Conservation (phyloP, 2,329 filamentous ascomycete genomes). For the Sporothrix humicola region DNA sequence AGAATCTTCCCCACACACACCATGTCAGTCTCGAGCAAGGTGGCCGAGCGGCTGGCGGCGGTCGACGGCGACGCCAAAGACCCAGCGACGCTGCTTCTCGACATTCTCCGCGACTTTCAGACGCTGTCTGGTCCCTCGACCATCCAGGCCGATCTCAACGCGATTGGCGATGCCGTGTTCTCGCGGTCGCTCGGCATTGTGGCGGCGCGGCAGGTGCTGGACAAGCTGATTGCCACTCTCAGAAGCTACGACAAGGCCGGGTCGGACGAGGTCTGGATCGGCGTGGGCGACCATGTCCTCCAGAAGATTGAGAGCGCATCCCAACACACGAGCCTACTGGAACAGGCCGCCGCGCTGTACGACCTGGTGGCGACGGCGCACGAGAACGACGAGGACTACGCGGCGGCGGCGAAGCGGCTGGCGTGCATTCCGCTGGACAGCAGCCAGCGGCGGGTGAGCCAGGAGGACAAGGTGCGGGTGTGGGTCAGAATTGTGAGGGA, state of each 20-base stretch:
- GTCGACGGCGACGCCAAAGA: constrained; percentile 31
- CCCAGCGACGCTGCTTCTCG: constrained; percentile 37
- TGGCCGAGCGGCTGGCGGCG: constrained; percentile 38
- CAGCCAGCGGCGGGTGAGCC: constrained; percentile 81
- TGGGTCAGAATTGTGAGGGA: constrained; percentile 96
- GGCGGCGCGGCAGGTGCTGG: constrained; percentile 41
- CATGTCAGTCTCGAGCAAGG: constrained; percentile 32
- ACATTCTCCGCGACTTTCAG: constrained; percentile 40
- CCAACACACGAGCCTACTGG: constrained; percentile 72
- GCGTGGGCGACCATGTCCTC: constrained; percentile 76
- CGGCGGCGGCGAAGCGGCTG: constrained; percentile 75
- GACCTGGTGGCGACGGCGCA: constrained; percentile 83
- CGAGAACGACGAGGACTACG: constrained; percentile 81
- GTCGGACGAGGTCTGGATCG: constrained; percentile 69
- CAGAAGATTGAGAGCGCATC: constrained; percentile 61
- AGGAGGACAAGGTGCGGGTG: constrained; percentile 79
- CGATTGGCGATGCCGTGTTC: constrained; percentile 40
- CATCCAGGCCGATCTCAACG: constrained; percentile 39
- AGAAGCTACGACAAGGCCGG: constrained; percentile 57
- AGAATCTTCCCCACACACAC: not conserved
- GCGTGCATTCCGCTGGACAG: constrained; percentile 87
- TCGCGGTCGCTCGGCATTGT: constrained; percentile 41
- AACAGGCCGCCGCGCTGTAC: constrained; percentile 80
- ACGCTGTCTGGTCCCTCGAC: constrained; percentile 37
- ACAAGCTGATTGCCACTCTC: constrained; percentile 55